A percentile compares a stretch with the other conserved stretches of the same genome.
Evolutionary conservation across 306 rosid species (phyloP).

Genomic region (Fagus crenata): DNA sequence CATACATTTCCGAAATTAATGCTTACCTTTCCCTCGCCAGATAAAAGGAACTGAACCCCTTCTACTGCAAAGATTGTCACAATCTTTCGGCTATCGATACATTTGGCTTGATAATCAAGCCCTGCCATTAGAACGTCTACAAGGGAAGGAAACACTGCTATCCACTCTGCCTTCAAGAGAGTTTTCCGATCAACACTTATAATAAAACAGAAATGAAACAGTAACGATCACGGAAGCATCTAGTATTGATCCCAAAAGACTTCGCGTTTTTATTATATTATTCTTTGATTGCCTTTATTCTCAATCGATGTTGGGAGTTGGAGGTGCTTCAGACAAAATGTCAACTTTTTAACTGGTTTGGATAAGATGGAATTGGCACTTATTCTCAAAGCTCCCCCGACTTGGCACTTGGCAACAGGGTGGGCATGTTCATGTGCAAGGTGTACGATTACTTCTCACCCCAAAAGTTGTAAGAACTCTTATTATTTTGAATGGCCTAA

Average conservation of each 20-base stretch:
- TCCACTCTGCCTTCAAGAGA: conserved; percentile 27
- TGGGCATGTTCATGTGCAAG: too few species aligned
- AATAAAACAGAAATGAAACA: not conserved
- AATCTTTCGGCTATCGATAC: conserved; percentile 39
- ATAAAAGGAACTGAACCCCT: conserved; percentile 77
- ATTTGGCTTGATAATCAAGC: conserved; percentile 38
- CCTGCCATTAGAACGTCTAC: conserved; percentile 55
- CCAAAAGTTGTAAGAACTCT: too few species aligned
- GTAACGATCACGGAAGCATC: not conserved
- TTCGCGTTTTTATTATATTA: not conserved
- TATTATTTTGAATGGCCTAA: too few species aligned
- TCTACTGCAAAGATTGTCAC: conserved; percentile 51
- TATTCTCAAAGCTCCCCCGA: too few species aligned
- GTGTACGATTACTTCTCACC: too few species aligned
- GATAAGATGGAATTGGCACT: too few species aligned
- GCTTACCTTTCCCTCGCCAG: conserved; percentile 68
- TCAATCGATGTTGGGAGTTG: not conserved
- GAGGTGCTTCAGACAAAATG: not conserved
- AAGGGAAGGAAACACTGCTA: conserved; percentile 13
- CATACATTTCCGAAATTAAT: not conserved
- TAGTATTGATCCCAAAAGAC: not conserved
- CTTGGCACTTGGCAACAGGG: too few species aligned
- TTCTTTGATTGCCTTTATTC: not conserved
- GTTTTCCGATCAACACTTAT: not conserved
- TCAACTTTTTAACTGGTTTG: not conserved